These are phyloP conservation scores for Metschnikowia sp. DNA, from an alignment of 805 yeast genomes.

Conservation along the genomic window DNA sequence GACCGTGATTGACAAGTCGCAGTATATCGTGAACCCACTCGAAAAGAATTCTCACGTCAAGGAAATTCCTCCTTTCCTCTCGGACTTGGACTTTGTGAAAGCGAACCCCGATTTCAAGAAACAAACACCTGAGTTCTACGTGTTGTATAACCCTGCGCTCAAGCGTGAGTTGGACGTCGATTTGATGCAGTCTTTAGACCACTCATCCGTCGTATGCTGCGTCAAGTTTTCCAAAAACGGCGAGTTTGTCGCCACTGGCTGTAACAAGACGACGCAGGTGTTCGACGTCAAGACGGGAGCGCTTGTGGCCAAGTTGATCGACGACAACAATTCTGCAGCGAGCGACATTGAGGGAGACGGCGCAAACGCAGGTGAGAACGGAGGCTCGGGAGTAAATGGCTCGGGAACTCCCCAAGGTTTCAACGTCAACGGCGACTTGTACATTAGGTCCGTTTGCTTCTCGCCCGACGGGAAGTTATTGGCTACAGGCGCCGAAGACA, in stretches of 20 bases:
- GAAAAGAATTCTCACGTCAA: constrained; percentile 57
- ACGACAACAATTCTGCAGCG: constrained; percentile 49
- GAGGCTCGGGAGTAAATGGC: constrained; percentile 27
- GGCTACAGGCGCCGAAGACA: constrained; percentile 93
- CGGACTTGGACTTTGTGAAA: constrained; percentile 73
- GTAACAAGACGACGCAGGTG: constrained; percentile 93
- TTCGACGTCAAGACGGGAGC: constrained; percentile 91
- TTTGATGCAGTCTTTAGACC: constrained; percentile 84
- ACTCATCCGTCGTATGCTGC: constrained; percentile 94
- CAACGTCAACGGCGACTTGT: constrained; percentile 74
- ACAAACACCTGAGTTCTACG: constrained; percentile 80
- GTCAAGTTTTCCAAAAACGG: constrained; percentile 92
- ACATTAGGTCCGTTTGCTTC: constrained; percentile 93
- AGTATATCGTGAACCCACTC: constrained; percentile 40
- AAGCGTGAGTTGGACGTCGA: constrained; percentile 70
- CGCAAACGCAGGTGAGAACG: constrained; percentile 37
- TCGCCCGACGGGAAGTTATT: constrained; percentile 89
- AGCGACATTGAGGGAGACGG: constrained; percentile 17
- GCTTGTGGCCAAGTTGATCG: constrained; percentile 79
- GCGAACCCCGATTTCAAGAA: constrained; percentile 78
- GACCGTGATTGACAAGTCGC: constrained; percentile 37
- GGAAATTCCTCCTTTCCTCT: constrained; percentile 76
- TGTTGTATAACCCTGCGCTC: constrained; percentile 85
- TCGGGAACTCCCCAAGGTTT: constrained; percentile 36
- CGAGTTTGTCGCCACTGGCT: constrained; percentile 90